These are phyloP conservation scores for Clavispora santaluciae DNA, from an alignment of 805 yeast species.

Conservation along the genomic window DNA sequence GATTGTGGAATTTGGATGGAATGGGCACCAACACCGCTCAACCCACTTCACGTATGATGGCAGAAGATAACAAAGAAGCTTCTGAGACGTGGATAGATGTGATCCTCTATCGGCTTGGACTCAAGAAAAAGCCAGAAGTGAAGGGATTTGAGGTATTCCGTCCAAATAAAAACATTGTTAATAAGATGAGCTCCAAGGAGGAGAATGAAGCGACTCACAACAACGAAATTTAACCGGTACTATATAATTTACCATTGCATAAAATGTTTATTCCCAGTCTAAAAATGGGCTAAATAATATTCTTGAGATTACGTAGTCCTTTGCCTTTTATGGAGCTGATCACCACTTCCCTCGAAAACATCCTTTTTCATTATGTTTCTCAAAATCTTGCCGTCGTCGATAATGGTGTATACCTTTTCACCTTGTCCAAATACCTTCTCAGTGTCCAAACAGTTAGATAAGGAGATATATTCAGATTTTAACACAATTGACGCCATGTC, in stretches of 20 bases:
- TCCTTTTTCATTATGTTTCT: conserved; percentile 54
- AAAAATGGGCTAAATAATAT: background rate
- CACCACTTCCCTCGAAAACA: conserved; percentile 9
- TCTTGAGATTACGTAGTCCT: background rate
- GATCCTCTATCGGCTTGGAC: background rate
- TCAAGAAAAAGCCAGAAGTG: conserved; percentile 2
- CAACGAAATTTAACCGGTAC: background rate
- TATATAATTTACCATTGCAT: too few relatives aligned
- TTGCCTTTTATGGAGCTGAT: conserved; percentile 17
- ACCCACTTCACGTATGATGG: background rate
- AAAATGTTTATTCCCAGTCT: too few relatives aligned
- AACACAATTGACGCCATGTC: conserved; percentile 54
- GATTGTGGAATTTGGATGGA: conserved; percentile 20
- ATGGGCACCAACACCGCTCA: background rate
- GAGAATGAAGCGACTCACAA: background rate
- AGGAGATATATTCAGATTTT: conserved; percentile 50
- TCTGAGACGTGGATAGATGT: background rate
- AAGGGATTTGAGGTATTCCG: conserved; percentile 32
- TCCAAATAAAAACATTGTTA: conserved; percentile 23
- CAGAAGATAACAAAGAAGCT: conserved; percentile 1
- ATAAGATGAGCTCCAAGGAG: conserved; percentile 1
- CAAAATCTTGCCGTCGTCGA: conserved; percentile 57
- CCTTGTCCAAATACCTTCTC: conserved; percentile 22
- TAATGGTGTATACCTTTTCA: conserved; percentile 31
- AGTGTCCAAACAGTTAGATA: conserved; percentile 36